These are phyloP conservation scores for Prunus campanulata DNA, from an alignment of 306 rosid species.

Conservation along the genomic window DNA sequence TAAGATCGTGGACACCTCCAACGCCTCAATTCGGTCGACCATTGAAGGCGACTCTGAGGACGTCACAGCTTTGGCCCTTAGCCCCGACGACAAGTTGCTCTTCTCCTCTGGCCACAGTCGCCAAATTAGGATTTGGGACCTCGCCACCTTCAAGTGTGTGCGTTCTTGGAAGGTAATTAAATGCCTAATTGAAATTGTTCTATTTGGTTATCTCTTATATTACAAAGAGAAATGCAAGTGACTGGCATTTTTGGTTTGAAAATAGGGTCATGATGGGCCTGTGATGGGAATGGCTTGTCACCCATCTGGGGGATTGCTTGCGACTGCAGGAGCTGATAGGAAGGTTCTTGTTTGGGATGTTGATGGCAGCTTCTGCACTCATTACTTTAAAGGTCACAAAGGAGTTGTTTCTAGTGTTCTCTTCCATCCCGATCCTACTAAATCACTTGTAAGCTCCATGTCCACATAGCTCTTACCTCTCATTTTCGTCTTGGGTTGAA, in stretches of 20 bases:
- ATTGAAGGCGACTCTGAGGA: constrained; percentile 70
- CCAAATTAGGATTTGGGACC: constrained; percentile 86
- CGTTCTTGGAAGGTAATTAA: constrained; percentile 88
- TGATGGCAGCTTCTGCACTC: constrained; percentile 92
- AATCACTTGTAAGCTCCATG: constrained; percentile 56
- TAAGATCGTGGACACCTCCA: constrained; percentile 69
- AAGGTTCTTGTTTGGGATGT: constrained; percentile 93
- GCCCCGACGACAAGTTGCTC: constrained; percentile 66
- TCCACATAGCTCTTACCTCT: not conserved
- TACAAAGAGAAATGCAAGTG: not conserved
- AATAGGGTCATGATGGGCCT: constrained; percentile 93
- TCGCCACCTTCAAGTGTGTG: constrained; percentile 63
- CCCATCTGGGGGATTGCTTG: constrained; percentile 85
- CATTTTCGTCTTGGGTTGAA: not conserved
- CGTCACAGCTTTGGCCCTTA: constrained; percentile 65
- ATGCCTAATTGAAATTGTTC: not conserved
- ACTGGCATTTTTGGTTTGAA: not conserved
- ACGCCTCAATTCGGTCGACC: constrained; percentile 61
- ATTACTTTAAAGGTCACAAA: constrained; percentile 79
- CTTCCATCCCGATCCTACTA: constrained; percentile 78
- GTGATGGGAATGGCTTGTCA: constrained; percentile 91
- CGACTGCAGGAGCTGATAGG: constrained; percentile 94
- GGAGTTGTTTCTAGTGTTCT: constrained; percentile 77
- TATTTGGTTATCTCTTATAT: not conserved
- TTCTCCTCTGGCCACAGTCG: constrained; percentile 78